Percentiles rank a stretch among this genome's conserved stretches.
phyloP scores from a whole-genome alignment of 116 monocot species.

The Zostera marina region DNA sequence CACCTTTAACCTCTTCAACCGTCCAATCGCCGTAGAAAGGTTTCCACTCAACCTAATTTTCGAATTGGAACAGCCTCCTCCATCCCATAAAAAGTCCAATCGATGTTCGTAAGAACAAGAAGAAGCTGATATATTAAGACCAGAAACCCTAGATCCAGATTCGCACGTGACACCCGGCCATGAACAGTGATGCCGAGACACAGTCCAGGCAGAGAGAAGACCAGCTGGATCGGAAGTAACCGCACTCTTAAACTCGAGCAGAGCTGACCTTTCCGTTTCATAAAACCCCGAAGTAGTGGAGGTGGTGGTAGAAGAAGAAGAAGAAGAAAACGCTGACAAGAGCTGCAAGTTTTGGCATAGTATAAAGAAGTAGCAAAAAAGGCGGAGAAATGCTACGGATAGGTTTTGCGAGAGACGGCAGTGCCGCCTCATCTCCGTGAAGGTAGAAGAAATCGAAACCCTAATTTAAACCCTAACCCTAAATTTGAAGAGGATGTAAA shows the following conservation, averaged over 20 bases:
- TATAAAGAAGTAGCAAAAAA: not conserved
- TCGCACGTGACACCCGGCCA: constrained; percentile 49
- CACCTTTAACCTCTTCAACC: constrained; percentile 30
- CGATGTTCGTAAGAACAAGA: not conserved
- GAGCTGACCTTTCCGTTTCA: constrained; percentile 7
- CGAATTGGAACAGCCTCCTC: constrained; percentile 14
- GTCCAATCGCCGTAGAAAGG: constrained; percentile 26
- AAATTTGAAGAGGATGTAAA: not conserved
- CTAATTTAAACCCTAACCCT: constrained; percentile 1
- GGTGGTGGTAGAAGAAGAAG: too few species aligned
- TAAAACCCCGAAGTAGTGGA: not conserved
- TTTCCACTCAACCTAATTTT: constrained; percentile 20
- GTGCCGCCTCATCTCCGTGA: constrained; percentile 2
- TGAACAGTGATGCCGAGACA: constrained; percentile 13
- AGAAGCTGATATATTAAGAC: constrained; percentile 19
- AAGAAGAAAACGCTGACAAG: not conserved
- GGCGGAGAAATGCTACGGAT: not conserved
- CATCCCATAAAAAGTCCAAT: not conserved
- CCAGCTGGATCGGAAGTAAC: constrained; percentile 32
- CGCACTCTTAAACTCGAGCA: constrained; percentile 34
- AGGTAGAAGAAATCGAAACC: not conserved
- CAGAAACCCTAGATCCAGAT: constrained; percentile 22
- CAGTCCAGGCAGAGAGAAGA: constrained; percentile 19
- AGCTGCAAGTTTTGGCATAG: not conserved
- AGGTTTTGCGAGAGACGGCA: not conserved